Evolutionary conservation across 768 basidiomycete species (phyloP), one percentile per base, ranked within the genome.

Genomic region (Termitomyces sp.): DNA sequence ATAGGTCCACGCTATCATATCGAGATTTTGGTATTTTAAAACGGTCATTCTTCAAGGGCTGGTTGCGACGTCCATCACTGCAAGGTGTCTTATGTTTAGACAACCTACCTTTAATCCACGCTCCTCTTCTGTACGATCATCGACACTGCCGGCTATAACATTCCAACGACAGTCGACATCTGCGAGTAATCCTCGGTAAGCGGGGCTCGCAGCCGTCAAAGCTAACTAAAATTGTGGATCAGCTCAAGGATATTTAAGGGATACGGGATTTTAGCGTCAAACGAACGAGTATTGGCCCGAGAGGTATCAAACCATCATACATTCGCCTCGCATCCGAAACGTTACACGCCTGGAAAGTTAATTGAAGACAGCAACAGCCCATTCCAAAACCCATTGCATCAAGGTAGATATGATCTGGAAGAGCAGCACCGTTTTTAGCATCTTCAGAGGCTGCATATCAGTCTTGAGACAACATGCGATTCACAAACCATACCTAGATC

Each of bases 301-400:
- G 77, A 11, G 97, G 97, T 21, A 97, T 87, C 50, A 99, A 78
- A n/a, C 91, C 92, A 69, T 99, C 97, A 69, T 99, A 99, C 73
- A 98, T 85, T 54, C 91, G 79, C 67, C 93, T 81, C 11, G 97
- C 95, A 69, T 99, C 95, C 32, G 83, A 80, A 27, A 99, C 86
- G 74, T 93, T 94, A 72, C 93, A 97, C 3, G 95, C 89, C 72
- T 99, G 97, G 75, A 98, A 98, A 14, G 97, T 99, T 59, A 98
- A 80, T 66, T 99, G 97, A 51, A 99, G 78, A 71, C 97, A 98
- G 66, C 93, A 96, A 63, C 96, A 98, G 6, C 97, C 97, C 97
- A 98, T 99, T 46, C 97, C 97, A 70, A 99, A 99, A 29, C 95
- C 96, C 97, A 98, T 98, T 9, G 97, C 95, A 70, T 99, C 97